Percentiles rank a stretch among this genome's conserved stretches.
Evolutionary conservation across 169 alveolate genomes (phyloP).

Genomic region (Plasmodium blacklocki): DNA sequence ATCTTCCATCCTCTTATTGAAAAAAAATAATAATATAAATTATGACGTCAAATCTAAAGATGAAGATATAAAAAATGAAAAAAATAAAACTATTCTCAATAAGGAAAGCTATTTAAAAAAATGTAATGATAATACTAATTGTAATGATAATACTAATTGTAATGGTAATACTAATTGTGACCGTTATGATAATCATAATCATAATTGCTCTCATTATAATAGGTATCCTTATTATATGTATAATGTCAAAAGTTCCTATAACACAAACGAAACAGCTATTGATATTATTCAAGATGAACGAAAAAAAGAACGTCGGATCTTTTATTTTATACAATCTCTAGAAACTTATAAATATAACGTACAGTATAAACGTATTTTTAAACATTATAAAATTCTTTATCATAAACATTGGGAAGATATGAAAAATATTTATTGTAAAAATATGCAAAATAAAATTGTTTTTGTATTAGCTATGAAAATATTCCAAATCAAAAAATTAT

Average conservation of each 20-base stretch:
- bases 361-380: constrained; percentile 46
- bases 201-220: background rate
- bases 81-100: background rate
- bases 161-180: too few relatives aligned
- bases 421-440: constrained; percentile 44
- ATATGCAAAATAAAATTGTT: constrained; percentile 33
- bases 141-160: too few relatives aligned
- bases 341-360: constrained; percentile 43
- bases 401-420: constrained; percentile 54
- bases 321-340: constrained; percentile 43
- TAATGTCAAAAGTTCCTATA: background rate
- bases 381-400: constrained; percentile 36
- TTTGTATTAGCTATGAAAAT: constrained; percentile 70
- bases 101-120: background rate
- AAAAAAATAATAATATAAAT: background rate
- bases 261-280: background rate
- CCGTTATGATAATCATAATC: too few relatives aligned
- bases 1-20: too few relatives aligned
- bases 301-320: constrained; percentile 23
- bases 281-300: constrained; percentile 5
- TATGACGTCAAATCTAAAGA: background rate
- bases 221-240: background rate
- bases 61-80: constrained; percentile 8
- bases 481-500: constrained; percentile 54
- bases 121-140: background rate